Base-by-base conservation (phyloP, 495 filamentous ascomycete genomes). In the Podospora bellae-mahoneyi region DNA sequence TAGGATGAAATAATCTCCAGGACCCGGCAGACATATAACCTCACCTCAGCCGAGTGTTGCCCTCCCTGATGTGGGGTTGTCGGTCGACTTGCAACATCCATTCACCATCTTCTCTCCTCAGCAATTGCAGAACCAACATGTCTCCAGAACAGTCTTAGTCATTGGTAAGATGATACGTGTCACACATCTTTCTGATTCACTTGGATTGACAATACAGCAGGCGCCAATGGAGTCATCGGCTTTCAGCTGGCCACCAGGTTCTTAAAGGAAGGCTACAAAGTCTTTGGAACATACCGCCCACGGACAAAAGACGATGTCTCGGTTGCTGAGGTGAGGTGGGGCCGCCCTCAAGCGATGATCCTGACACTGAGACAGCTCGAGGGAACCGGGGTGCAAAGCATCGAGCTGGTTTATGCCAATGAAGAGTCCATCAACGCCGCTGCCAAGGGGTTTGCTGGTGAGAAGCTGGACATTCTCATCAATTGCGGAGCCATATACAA, bases 401-500 rank as follows among this genome's bases (percentile, higher is more conserved):
- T 48, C 39, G 39, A 48, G 39, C 39, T 48, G 39, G 39, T 18
- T 13, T 48, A 48, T 48, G 39, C 1, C 0, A 10, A 48, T 10
- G 39, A 48, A 18, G 39, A 10, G 5, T 48, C 39, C 39, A 48
- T 18, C 39, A 48, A 18, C 2, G 60, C 28, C 13, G 64, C 64
- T 3, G 68, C 64, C 4, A 23, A 60, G 15, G 32, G 10, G 0
- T 55, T 62, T 23, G 68, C 16, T 9, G 48, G 56, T 34, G 34
- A 10, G 7, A 23, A 9, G 18, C 64, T 69, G 4, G 58, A 54
- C 57, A 20, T 66, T 10, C 64, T 69, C 18, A 30, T 66, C 19
- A 69, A 69, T 20, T 62, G 64, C 27, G 60, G 20, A 66, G 68
- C 57, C 4, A 19, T 69, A 3, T 69, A 69, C 64, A 28, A 66